phyloP scores from a whole-genome alignment of 148 eudicot genomes.

The Pouteria glomerata region DNA sequence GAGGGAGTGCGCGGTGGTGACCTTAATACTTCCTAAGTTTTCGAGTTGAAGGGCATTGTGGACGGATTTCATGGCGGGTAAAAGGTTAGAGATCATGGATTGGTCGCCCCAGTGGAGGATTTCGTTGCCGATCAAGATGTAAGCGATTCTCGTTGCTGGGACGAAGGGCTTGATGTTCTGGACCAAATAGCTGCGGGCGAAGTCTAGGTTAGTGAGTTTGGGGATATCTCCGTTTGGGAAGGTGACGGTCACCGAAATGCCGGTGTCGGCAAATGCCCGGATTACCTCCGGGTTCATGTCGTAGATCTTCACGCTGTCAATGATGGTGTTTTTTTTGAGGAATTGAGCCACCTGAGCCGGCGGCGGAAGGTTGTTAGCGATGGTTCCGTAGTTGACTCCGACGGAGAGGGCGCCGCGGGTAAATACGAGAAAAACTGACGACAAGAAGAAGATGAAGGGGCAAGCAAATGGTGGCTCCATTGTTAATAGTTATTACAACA shows the following conservation, averaged over 20 bases:
- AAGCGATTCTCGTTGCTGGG: slow-evolving; percentile 46
- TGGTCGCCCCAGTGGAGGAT: slow-evolving; percentile 81
- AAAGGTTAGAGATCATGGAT: slow-evolving; percentile 39
- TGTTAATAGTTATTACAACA: too few species aligned
- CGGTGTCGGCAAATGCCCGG: slow-evolving; percentile 59
- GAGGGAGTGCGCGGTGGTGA: slow-evolving; percentile 65
- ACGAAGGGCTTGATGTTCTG: slow-evolving; percentile 47
- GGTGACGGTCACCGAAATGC: slow-evolving; percentile 54
- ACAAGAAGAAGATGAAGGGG: slow-evolving; percentile 9
- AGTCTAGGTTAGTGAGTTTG: slow-evolving; percentile 31
- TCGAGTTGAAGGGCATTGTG: slow-evolving; percentile 34
- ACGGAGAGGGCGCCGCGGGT: slow-evolving; percentile 27
- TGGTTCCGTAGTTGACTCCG: slow-evolving; percentile 56
- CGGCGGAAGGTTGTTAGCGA: slow-evolving; percentile 46
- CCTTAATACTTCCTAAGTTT: slow-evolving; percentile 38
- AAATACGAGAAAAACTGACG: slow-evolving; percentile 5
- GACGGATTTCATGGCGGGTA: slow-evolving; percentile 61
- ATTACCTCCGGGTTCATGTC: slow-evolving; percentile 63
- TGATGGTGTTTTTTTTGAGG: slow-evolving; percentile 44
- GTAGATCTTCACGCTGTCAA: slow-evolving; percentile 60
- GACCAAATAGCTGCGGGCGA: slow-evolving; percentile 39
- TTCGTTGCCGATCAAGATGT: slow-evolving; percentile 62
- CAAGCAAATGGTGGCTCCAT: slow-evolving; percentile 12
- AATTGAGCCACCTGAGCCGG: slow-evolving; percentile 70
- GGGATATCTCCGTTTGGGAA: slow-evolving; percentile 73